Base-by-base conservation (phyloP, 345 rosid genomes). In the Citrus unshiu region DNA sequence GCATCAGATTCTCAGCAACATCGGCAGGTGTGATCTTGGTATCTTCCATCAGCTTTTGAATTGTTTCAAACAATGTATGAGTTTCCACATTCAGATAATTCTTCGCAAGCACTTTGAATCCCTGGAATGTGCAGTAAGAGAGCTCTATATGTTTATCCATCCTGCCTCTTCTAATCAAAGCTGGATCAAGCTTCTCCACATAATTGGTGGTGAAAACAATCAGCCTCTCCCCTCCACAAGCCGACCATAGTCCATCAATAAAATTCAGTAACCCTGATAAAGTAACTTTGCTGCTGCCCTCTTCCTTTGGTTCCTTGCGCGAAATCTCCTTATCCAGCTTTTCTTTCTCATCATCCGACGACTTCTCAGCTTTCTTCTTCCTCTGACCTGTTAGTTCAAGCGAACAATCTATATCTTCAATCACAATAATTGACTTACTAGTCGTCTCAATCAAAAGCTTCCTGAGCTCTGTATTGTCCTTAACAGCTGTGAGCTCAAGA, bases 161-260 rank as follows among this genome's bases (percentile, higher is more conserved):
- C 68, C 92, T 82, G 6, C 93, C 95, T 57, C 93, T 88, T 77
- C 93, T 85, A 58, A 86, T 90, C 78, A 91, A 80, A 68, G 95
- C 92, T n/a, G 91, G 92, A 75, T 91, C 95, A 27, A 90, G 88
- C 76, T 89, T 90, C 78, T 90, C 88, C 74, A 78, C 83, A 40
- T 88, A 87, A 80, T 91, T 91, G 7, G 92, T 89, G 7, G 92
- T 89, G 77, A 90, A 91, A 16, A 91, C 89, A 43, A 90, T 83
- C 59, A 91, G 82, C 82, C 91, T 90, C 77, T 91, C 95, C 59
- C 88, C 90, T 29, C 93, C 90, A 75, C 88, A 88, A 37, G 95
- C 89, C 2, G 92, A 91, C 95, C 95, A 91, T 69, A 90, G 70
- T 34, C 93, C 95, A 79, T 91, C 93, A 32, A 90, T 90, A 79